Conservation (phyloP, 306 rosid genomes). For the Mimosa bimucronata region DNA sequence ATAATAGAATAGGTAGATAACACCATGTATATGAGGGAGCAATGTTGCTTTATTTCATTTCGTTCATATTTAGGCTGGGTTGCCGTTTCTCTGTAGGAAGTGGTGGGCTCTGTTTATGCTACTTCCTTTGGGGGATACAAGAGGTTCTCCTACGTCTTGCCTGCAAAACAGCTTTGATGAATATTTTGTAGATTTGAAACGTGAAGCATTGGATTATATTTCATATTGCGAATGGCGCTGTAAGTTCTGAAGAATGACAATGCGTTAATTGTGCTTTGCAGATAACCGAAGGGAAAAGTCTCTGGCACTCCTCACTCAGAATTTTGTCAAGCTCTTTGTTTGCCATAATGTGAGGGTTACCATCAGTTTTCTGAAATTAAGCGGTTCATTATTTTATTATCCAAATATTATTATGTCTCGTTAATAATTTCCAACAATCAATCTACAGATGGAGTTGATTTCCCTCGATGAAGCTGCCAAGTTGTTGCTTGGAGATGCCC, state of each 20-base stretch:
- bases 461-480: slow-evolving; percentile 96
- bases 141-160: not conserved
- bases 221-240: not conserved
- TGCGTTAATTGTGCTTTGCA: slow-evolving; percentile 39
- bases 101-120: not conserved
- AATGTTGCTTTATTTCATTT: not conserved
- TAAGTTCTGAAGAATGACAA: slow-evolving; percentile 16
- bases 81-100: not conserved
- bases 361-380: not conserved
- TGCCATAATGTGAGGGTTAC: slow-evolving; percentile 71
- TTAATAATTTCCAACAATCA: slow-evolving; percentile 28
- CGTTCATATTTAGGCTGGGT: not conserved
- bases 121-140: not conserved
- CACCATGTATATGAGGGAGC: not conserved
- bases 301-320: slow-evolving; percentile 83
- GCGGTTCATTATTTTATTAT: not conserved
- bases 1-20: not conserved
- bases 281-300: slow-evolving; percentile 90
- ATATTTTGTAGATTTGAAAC: not conserved
- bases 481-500: slow-evolving; percentile 81
- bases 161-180: not conserved
- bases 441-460: slow-evolving; percentile 60
- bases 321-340: slow-evolving; percentile 91
- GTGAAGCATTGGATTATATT: not conserved
- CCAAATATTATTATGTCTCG: not conserved